A percentile compares a stretch with the other conserved stretches of the same genome.
These are phyloP conservation scores for Boehmeria nivea DNA, from an alignment of 306 rosid species.

Conservation along the genomic window DNA sequence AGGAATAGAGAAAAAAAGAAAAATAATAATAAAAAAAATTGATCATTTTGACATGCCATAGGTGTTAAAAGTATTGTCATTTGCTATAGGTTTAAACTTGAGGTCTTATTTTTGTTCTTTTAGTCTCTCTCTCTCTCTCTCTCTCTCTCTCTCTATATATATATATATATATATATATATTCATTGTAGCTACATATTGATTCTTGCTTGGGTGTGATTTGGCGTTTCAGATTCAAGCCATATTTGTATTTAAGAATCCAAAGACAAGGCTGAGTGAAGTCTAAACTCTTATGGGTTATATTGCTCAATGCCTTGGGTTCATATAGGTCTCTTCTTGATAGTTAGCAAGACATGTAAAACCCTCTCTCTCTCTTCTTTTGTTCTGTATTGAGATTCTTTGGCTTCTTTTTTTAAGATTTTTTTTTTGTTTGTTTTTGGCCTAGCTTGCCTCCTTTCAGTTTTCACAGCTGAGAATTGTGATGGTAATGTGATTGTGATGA, in stretches of 20 bases:
- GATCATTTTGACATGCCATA: slow-evolving; percentile 40
- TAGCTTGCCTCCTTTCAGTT: too few species aligned
- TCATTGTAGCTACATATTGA: slow-evolving; percentile 15
- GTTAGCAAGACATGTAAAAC: slow-evolving; percentile 22
- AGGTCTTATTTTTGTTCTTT: slow-evolving; percentile 18
- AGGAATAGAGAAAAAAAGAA: slow-evolving; percentile 30
- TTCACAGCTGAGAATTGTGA: too few species aligned
- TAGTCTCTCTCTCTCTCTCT: not conserved
- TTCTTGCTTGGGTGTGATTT: slow-evolving; percentile 34
- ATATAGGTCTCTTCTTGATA: too few species aligned
- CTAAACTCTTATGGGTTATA: too few species aligned
- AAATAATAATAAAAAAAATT: slow-evolving; percentile 25
- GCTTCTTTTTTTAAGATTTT: too few species aligned
- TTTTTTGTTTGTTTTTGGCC: too few species aligned
- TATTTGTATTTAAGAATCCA: too few species aligned
- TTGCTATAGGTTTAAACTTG: slow-evolving; percentile 27
- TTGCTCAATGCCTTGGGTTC: too few species aligned
- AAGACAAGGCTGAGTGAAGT: too few species aligned
- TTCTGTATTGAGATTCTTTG: slow-evolving; percentile 20
- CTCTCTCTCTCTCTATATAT: not conserved
- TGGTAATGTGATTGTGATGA: too few species aligned
- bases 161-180: too few species aligned
- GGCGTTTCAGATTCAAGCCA: slow-evolving; percentile 26
- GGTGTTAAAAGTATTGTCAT: slow-evolving; percentile 22
- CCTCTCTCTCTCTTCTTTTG: slow-evolving; percentile 30